Evolutionary conservation across 768 basidiomycete genomes (phyloP).

Genomic region (Leccinum subtestaceum): DNA sequence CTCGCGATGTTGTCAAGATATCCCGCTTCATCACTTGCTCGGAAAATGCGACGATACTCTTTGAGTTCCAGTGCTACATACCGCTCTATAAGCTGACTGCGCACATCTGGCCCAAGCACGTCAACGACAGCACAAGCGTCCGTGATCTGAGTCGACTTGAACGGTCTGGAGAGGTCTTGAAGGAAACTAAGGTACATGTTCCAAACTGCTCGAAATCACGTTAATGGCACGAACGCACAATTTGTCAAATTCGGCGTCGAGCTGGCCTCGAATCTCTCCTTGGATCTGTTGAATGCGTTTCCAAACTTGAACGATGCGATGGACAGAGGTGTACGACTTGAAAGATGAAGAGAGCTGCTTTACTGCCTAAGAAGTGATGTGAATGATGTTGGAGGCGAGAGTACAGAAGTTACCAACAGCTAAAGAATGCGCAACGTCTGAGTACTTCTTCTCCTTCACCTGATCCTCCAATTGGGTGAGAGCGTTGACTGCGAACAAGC

Average conservation of each 20-base stretch:
- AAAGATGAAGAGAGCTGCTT: slow-evolving; percentile 83
- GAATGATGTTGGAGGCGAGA: slow-evolving; percentile 16
- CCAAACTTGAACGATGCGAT: slow-evolving; percentile 73
- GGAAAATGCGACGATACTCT: slow-evolving; percentile 95
- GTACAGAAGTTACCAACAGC: slow-evolving; percentile 46
- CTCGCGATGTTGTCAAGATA: slow-evolving; percentile 93
- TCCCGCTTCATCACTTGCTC: slow-evolving; percentile 90
- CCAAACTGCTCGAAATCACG: not conserved
- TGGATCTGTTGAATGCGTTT: slow-evolving; percentile 80
- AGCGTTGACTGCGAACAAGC: slow-evolving; percentile 60
- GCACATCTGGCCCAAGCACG: slow-evolving; percentile 82
- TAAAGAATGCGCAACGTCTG: slow-evolving; percentile 80
- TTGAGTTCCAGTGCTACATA: slow-evolving; percentile 89
- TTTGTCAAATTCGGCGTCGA: slow-evolving; percentile 88
- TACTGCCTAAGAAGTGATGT: slow-evolving; percentile 57
- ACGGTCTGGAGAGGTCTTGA: slow-evolving; percentile 67
- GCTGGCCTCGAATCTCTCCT: slow-evolving; percentile 71
- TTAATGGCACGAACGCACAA: slow-evolving; percentile 58
- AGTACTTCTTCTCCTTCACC: slow-evolving; percentile 74
- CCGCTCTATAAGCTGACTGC: slow-evolving; percentile 77
- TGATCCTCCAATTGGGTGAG: slow-evolving; percentile 78
- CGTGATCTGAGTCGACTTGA: slow-evolving; percentile 62
- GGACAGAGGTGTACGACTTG: slow-evolving; percentile 74
- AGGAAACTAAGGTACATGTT: slow-evolving; percentile 56
- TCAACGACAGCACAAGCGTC: slow-evolving; percentile 91